phyloP scores from a whole-genome alignment of 2,329 filamentous ascomycete genomes.

The Chrysoporthe deuterocubensis region DNA sequence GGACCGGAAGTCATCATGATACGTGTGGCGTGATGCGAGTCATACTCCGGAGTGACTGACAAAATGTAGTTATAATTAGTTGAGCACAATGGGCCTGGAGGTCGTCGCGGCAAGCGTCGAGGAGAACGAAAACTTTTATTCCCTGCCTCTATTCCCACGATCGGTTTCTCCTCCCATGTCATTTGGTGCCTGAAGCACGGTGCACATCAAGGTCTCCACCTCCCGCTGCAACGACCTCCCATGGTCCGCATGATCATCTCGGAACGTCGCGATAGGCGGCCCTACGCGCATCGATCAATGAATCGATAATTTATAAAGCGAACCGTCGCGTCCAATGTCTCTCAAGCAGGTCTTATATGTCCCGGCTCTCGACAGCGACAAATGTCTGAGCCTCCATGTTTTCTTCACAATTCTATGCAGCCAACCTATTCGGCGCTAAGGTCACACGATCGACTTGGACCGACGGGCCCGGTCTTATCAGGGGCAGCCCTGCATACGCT shows the following conservation, averaged over 20 bases:
- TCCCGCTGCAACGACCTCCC: neutral
- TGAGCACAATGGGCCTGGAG: neutral
- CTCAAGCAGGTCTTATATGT: neutral
- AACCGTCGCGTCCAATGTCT: neutral
- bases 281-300: neutral
- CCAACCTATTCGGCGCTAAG: neutral
- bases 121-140: neutral
- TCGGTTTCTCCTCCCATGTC: neutral
- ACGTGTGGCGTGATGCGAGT: constrained; percentile 14
- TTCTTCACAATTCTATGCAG: neutral
- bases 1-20: neutral
- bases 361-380: neutral
- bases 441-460: constrained; percentile 20
- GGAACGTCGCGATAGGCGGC: neutral
- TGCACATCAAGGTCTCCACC: neutral
- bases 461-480: constrained; percentile 2
- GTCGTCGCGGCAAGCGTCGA: neutral
- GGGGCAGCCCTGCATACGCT: constrained; percentile 7
- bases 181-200: constrained; percentile 8
- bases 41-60: constrained; percentile 1
- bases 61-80: neutral
- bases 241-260: neutral
- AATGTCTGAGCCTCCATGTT: neutral
- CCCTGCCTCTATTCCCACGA: neutral
- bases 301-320: neutral